Evolutionary conservation across 1,139 yeast species (phyloP).

Genomic region (Hyphopichia pseudoburtonii): DNA sequence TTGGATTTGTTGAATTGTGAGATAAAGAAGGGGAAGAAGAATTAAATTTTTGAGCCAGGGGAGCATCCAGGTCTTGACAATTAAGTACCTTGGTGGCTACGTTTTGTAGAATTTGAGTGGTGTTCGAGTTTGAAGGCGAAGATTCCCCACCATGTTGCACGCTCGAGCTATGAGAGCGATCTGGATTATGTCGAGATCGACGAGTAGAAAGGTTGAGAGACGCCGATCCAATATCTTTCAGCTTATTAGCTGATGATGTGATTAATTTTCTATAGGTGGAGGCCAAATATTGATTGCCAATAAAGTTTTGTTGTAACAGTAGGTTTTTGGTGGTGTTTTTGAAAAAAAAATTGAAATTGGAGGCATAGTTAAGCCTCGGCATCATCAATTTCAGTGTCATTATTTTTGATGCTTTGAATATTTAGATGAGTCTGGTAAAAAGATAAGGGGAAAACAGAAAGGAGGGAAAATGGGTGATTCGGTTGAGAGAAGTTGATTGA

Average conservation of each 20-base stretch:
- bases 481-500: too few species aligned
- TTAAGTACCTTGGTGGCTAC: slow-evolving; percentile 38
- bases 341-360: slow-evolving; percentile 41
- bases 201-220: too few species aligned
- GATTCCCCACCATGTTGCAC: too few species aligned
- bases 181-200: too few species aligned
- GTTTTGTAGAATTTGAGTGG: slow-evolving; percentile 19
- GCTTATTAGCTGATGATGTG: neutral
- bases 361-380: slow-evolving; percentile 29
- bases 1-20: neutral
- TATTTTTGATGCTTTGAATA: too few species aligned
- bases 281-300: slow-evolving; percentile 31
- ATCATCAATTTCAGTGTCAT: slow-evolving; percentile 25
- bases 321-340: slow-evolving; percentile 36
- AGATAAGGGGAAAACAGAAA: too few species aligned
- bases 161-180: too few species aligned
- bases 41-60: slow-evolving; percentile 21
- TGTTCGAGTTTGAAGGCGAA: neutral
- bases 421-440: too few species aligned
- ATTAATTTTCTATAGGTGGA: slow-evolving; percentile 7
- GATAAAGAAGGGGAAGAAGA: neutral
- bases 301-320: slow-evolving; percentile 33
- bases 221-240: too few species aligned
- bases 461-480: too few species aligned
- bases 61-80: slow-evolving; percentile 39